phyloP scores from a whole-genome alignment of 805 yeast genomes.

The Kodamaea laetipori region DNA sequence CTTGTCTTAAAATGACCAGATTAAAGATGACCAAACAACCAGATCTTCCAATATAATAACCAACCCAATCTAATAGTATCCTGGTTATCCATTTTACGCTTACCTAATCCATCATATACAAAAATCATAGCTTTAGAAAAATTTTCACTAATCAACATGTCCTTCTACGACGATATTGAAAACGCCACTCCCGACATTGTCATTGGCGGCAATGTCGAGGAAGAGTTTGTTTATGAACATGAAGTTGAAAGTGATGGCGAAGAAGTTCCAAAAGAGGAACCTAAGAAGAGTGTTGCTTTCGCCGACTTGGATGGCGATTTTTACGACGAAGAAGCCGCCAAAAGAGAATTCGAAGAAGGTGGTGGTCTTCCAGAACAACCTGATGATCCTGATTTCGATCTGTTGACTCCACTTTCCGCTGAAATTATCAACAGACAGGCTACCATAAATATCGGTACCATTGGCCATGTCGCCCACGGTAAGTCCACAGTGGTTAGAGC shows the following conservation, averaged over 20 bases:
- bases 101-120: not conserved
- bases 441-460: slow-evolving; percentile 96
- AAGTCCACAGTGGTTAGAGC: slow-evolving; percentile 93
- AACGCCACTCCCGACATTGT: slow-evolving; percentile 84
- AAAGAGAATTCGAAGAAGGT: slow-evolving; percentile 92
- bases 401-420: slow-evolving; percentile 84
- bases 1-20: no score
- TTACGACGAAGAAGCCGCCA: slow-evolving; percentile 72
- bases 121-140: slow-evolving; percentile 4
- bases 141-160: slow-evolving; percentile 44
- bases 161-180: slow-evolving; percentile 69
- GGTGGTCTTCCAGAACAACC: slow-evolving; percentile 99
- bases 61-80: no score
- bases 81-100: no score
- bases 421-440: slow-evolving; percentile 99
- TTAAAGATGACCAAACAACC: no score
- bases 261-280: slow-evolving; percentile 40
- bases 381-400: slow-evolving; percentile 77
- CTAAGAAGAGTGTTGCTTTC: slow-evolving; percentile 79
- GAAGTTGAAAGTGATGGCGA: slow-evolving; percentile 47
- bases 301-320: slow-evolving; percentile 65
- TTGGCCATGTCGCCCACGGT: slow-evolving; percentile 96
- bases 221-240: slow-evolving; percentile 53
- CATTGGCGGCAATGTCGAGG: slow-evolving; percentile 56
- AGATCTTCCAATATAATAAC: no score